phyloP scores from a whole-genome alignment of 495 filamentous ascomycete species.

The Letharia columbiana region DNA sequence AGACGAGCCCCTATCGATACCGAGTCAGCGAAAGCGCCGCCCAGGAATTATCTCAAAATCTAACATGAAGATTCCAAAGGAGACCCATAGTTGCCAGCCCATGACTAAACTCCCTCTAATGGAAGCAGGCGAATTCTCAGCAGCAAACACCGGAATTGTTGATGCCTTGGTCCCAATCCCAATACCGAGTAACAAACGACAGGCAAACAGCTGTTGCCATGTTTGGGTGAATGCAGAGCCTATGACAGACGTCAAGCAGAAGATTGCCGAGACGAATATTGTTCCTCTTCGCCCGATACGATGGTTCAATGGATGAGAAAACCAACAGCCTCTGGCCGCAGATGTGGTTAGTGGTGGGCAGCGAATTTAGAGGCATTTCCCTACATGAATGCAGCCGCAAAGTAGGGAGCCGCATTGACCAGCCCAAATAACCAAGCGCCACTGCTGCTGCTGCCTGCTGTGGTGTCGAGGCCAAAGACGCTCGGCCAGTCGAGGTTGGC shows the following conservation, averaged over 20 bases:
- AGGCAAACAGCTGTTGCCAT: conserved; percentile 55
- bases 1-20: conserved; percentile 44
- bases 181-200: conserved; percentile 58
- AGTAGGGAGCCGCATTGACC: conserved; percentile 38
- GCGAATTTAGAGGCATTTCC: neutral
- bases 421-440: conserved; percentile 42
- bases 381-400: conserved; percentile 37
- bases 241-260: conserved; percentile 54
- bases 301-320: conserved; percentile 63
- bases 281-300: conserved; percentile 56
- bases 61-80: conserved; percentile 64
- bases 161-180: conserved; percentile 56
- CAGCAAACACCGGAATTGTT: conserved; percentile 64
- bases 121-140: conserved; percentile 63
- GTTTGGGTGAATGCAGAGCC: conserved; percentile 55
- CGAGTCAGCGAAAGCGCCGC: conserved; percentile 15
- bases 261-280: conserved; percentile 58
- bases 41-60: neutral
- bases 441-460: conserved; percentile 36
- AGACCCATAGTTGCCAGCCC: conserved; percentile 82
- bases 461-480: conserved; percentile 38
- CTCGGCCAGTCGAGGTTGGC: conserved; percentile 60
- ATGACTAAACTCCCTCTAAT: conserved; percentile 77
- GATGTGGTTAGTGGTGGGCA: conserved; percentile 7
- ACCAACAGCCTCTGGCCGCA: conserved; percentile 50